Conservation (phyloP, 805 yeast species). For the Kuraishia borneana region DNA sequence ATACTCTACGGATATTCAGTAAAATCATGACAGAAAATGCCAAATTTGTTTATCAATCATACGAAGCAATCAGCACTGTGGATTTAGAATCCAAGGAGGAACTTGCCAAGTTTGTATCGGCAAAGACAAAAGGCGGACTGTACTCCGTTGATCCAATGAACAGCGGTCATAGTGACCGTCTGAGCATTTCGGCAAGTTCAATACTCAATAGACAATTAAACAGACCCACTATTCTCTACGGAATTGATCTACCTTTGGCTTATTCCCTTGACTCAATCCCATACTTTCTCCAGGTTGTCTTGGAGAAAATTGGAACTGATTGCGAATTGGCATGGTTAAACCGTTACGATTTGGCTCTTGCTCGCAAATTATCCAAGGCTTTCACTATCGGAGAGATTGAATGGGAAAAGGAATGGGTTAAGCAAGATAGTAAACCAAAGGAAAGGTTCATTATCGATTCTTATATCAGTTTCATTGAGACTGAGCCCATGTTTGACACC, state of each 20-base stretch:
- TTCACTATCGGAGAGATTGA: background rate
- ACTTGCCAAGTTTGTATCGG: background rate
- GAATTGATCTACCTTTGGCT: background rate
- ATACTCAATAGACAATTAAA: background rate
- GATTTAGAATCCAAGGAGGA: background rate
- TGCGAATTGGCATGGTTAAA: background rate
- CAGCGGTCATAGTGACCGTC: background rate
- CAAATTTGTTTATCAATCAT: background rate
- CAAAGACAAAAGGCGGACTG: background rate
- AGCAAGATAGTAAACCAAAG: background rate
- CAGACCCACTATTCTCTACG: background rate
- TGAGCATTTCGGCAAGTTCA: background rate
- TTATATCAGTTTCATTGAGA: background rate
- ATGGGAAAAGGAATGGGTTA: background rate
- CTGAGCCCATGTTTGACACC: background rate
- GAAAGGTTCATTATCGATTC: too few species aligned
- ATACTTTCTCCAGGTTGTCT: background rate
- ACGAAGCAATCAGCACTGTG: background rate
- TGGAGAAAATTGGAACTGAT: background rate
- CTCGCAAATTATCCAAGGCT: background rate
- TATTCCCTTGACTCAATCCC: background rate
- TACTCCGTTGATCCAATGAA: conserved; percentile 1
- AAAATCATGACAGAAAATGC: background rate
- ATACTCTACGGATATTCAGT: background rate
- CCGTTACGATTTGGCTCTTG: conserved; percentile 1